Conservation (phyloP, 2,329 filamentous ascomycete genomes). For the Colletotrichum tofieldiae region DNA sequence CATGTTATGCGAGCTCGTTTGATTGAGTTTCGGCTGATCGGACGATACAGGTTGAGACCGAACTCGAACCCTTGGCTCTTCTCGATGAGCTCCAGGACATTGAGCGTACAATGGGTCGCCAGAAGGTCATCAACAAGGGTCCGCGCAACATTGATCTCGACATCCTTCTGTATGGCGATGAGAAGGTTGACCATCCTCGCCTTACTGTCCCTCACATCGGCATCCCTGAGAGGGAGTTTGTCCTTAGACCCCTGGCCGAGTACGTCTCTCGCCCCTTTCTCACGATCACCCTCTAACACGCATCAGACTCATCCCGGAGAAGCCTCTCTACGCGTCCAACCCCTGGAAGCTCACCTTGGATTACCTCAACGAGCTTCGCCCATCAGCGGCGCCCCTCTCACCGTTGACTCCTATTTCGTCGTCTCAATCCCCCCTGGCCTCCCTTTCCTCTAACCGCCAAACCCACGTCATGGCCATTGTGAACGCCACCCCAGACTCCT, state of each 20-base stretch:
- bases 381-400: constrained; percentile 65
- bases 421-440: constrained; percentile 65
- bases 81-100: constrained; percentile 88
- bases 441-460: constrained; percentile 69
- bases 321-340: constrained; percentile 65
- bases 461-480: constrained; percentile 95
- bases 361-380: constrained; percentile 72
- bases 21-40: constrained; percentile 28
- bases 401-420: constrained; percentile 71
- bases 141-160: constrained; percentile 96
- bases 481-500: constrained; percentile 96
- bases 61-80: constrained; percentile 80
- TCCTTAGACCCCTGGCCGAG: constrained; percentile 89
- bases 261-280: constrained; percentile 55
- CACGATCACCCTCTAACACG: constrained; percentile 10
- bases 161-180: constrained; percentile 85
- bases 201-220: constrained; percentile 88
- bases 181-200: constrained; percentile 76
- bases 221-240: constrained; percentile 94
- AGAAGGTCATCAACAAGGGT: constrained; percentile 92
- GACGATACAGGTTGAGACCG: constrained; percentile 80
- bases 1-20: background rate
- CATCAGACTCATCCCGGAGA: constrained; percentile 69
- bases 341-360: constrained; percentile 75
- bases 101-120: constrained; percentile 83